Conservation (phyloP, 2,329 filamentous ascomycete species). For the Lasiodiplodia sp. region DNA sequence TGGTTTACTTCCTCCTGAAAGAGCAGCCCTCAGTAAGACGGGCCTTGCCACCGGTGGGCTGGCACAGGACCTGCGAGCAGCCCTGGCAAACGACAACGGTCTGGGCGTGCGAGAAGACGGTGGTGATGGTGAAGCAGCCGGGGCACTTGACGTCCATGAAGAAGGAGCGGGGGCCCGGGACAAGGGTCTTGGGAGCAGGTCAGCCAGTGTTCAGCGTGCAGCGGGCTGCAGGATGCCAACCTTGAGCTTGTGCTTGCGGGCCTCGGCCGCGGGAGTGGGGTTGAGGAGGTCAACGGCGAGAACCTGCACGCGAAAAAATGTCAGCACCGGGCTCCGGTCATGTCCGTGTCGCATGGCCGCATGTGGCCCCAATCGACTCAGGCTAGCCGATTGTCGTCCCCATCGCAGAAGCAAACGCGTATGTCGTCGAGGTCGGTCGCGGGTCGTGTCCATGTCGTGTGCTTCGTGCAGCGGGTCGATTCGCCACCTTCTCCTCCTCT, state of each 20-base stretch:
- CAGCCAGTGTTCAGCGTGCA: conserved; percentile 12
- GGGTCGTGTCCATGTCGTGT: conserved; percentile 40
- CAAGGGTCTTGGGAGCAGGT: conserved; percentile 72
- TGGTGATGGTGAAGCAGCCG: conserved; percentile 99
- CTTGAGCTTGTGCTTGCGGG: conserved; percentile 99
- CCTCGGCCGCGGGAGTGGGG: conserved; percentile 96
- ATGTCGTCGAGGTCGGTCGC: conserved; percentile 29
- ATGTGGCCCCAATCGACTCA: conserved; percentile 1
- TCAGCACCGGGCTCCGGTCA: conserved; percentile 32
- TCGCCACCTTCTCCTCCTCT: conserved; percentile 28
- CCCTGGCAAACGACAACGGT: conserved; percentile 99
- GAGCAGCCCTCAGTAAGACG: conserved; percentile 99
- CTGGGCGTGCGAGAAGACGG: conserved; percentile 99
- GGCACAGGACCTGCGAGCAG: conserved; percentile 99
- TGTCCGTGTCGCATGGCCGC: conserved; percentile 30
- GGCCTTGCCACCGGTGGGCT: conserved; percentile 99
- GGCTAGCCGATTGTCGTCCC: neutral
- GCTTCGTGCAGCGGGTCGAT: conserved; percentile 36
- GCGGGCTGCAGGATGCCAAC: conserved; percentile 60
- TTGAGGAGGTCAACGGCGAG: conserved; percentile 99
- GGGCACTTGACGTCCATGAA: conserved; percentile 99
- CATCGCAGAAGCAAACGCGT: conserved; percentile 27
- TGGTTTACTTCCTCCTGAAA: conserved; percentile 98
- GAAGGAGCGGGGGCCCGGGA: conserved; percentile 96
- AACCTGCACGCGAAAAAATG: conserved; percentile 71